phyloP scores from a whole-genome alignment of 306 rosid genomes.

The Fragaria ananassa region DNA sequence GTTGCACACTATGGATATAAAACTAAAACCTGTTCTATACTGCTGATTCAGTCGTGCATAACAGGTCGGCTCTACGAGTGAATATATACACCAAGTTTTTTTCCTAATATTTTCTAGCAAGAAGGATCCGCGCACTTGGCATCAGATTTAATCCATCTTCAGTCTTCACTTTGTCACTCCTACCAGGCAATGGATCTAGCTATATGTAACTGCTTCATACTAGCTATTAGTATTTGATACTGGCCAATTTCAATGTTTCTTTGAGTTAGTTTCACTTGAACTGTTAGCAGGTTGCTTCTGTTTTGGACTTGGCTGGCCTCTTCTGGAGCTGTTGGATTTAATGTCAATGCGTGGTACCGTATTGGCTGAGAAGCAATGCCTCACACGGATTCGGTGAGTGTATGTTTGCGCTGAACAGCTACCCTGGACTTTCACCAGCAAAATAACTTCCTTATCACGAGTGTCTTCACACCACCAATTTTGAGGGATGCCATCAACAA shows the following conservation, averaged over 20 bases:
- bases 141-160: not conserved
- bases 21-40: constrained; percentile 5
- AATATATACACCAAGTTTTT: not conserved
- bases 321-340: constrained; percentile 50
- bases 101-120: not conserved
- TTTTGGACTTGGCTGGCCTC: constrained; percentile 28
- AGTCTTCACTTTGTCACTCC: not conserved
- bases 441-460: constrained; percentile 68
- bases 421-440: constrained; percentile 63
- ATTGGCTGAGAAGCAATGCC: constrained; percentile 67
- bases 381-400: constrained; percentile 51
- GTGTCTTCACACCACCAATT: constrained; percentile 88
- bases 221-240: not conserved
- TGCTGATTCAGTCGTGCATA: not conserved
- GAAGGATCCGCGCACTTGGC: not conserved
- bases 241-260: not conserved
- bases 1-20: constrained; percentile 1
- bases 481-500: constrained; percentile 68
- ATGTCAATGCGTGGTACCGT: constrained; percentile 41
- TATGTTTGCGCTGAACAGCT: constrained; percentile 48
- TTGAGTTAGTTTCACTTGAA: constrained; percentile 7
- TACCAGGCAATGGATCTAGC: not conserved
- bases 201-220: not conserved
- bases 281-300: constrained; percentile 13
- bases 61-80: constrained; percentile 2